Evolutionary conservation across 2,329 filamentous ascomycete genomes (phyloP), one percentile per base, ranked within the genome.

Genomic region (Neodidymelliopsis sp.): DNA sequence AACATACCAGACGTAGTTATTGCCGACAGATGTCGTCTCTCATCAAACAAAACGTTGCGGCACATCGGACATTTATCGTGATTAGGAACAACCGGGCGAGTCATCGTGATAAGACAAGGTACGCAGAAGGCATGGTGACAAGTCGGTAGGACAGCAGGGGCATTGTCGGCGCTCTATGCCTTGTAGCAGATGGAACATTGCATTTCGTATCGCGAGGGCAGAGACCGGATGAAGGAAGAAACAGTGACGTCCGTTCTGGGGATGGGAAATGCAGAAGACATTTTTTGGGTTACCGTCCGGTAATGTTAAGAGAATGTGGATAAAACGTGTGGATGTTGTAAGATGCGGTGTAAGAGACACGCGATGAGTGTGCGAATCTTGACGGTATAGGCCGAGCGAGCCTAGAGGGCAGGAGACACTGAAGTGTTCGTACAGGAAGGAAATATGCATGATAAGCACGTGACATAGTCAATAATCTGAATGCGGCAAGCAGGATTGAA

Each of bases 41-140:
- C 6, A 3, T 36, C 25, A 4, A 34, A 8, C 25, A 41, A 12
- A 11, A 7, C 8, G 10, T 9, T n/a, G 4, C 45, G 45, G 19
- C 45, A 49, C 5, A 49, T 38, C 1, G 38, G 38, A 13, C 45
- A 49, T 10, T 29, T 49, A 10, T 33, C 12, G 4, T 12, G 15
- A 7, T 42, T 42, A 3, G 1, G 5, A 9, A 20, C 27, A 10
- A 2, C 4, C 2, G 27, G 38, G n/a, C 19, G 31, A 4, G 10
- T 30, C n/a, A 18, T 16, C 16, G 13, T 12, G 8, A 49, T 24
- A 10, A 49, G 38, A 23, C 45, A 49, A 2, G 25, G 31, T 5
- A 42, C 27, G 12, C 45, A 49, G 4, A 49, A 16, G 9, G 38
- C 27, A 12, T 49, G 45, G 7, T 37, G 33, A 13, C 45, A 49